Evolutionary conservation across 192 early-diverging fungal species (phyloP), one percentile per base, ranked within the genome.

Genomic region (Neocallimastix lanati): DNA sequence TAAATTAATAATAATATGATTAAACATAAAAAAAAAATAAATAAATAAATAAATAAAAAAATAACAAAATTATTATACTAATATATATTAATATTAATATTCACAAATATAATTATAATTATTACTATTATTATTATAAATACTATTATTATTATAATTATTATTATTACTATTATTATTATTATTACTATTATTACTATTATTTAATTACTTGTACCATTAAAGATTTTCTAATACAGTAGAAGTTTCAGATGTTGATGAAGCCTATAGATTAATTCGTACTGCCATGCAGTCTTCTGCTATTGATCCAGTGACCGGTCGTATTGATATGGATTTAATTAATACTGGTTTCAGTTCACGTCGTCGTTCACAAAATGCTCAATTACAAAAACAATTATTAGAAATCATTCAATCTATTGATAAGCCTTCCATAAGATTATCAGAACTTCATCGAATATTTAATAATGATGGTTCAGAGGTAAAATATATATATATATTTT

Each of bases 311-410:
- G 88, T 89, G 58, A 99, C 97, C 27, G 97, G 97, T 28, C 86
- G 92, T 78, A 92, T 99, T 29, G 97, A 99, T 80, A 88, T 97
- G 80, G 97, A 99, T 85, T 85, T 97, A 79, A 89, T 99, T 30
- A 90, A 88, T 40, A 97, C 95, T 28, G 97, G 97, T 12, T 92
- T 93, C 83, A 92, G 90, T 29, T 89, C 92, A 27, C 91, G 94
- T 82, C 50, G 50, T 67, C 50, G 50, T 67, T n/a, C 50, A n/a
- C 50, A 67, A 67, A 67, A 67, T 67, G 50, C 50, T 67, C 21
- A 67, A n/a, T n/a, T 67, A 27, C 50, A 67, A 67, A 67, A 67
- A 67, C 50, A 67, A 67, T 67, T 67, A 67, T 67, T 67, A 67
- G 50, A 67, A 67, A 27, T 67, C 11, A 67, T 67, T n/a, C 25